Conservation (phyloP, 345 rosid genomes). For the Geranium rotundifolium region DNA sequence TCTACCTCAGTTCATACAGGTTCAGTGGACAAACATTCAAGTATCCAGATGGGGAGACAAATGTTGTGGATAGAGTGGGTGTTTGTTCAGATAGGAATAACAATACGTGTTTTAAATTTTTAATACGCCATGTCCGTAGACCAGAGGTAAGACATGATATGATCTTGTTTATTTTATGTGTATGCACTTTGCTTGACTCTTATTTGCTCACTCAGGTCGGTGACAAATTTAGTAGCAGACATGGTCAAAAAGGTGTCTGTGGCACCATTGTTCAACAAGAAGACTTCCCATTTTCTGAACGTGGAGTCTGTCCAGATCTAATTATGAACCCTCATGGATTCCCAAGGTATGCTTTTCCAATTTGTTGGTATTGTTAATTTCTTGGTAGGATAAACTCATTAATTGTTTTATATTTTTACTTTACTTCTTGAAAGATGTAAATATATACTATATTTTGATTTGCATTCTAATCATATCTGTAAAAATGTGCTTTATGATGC, state of each 20-base stretch:
- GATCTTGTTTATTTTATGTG: neutral
- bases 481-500: no score
- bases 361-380: neutral
- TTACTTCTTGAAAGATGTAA: neutral
- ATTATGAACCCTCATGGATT: constrained; percentile 99
- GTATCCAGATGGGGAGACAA: constrained; percentile 72
- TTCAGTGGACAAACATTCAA: constrained; percentile 40
- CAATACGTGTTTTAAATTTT: constrained; percentile 44
- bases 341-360: constrained; percentile 46
- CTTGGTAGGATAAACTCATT: neutral
- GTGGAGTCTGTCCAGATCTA: constrained; percentile 91
- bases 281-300: constrained; percentile 94
- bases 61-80: constrained; percentile 80
- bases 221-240: constrained; percentile 96
- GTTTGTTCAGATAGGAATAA: constrained; percentile 42
- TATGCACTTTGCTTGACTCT: constrained; percentile 3
- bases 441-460: neutral
- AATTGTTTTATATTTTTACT: neutral
- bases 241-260: constrained; percentile 98
- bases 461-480: no score
- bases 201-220: constrained; percentile 44
- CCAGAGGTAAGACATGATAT: constrained; percentile 54
- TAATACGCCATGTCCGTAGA: constrained; percentile 86
- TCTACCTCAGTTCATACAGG: constrained; percentile 44
- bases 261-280: constrained; percentile 90